Evolutionary conservation across 2,329 filamentous ascomycete species (phyloP), one percentile per base, ranked within the genome.

Genomic region (Blastomyces percursus): DNA sequence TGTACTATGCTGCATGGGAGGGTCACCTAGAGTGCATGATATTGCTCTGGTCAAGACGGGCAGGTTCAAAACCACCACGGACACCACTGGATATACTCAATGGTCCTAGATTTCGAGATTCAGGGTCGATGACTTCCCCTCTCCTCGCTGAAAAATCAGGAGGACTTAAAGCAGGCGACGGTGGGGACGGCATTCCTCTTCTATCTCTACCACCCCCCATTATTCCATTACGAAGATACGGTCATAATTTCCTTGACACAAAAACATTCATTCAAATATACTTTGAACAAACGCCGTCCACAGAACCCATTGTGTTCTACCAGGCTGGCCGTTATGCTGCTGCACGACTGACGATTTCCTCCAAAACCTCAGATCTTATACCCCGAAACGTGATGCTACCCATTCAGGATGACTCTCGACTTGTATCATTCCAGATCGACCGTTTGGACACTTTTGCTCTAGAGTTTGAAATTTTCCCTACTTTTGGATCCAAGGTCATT

Each of bases 1-100:
- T 97, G 86, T 99, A 99, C 75, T 99, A 99, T 75, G 94, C 94
- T 16, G 93, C 91, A 0, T 99, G 94, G 94, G 94, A 99, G 77
- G 94, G 94, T 0, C 90, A 97, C 72, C 78, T 97, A 61, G 88
- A 93, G 70, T 97, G 94, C 77, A 96, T 99, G 89, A 87, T 88
- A 70, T 81, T 96, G 8, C 83, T 99, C 40, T 79, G 79, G 74
- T 74, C 75, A n/a, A 72, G 72, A 59, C 70, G 71, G 2, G 64
- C 42, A 63, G 70, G 38, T 63, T 60, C 62, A 21, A 61, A 51
- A 52, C 50, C 65, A 3, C 48, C 70, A 14, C 71, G 71, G 54
- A 70, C 69, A 56, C 72, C 74, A 4, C 62, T 74, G 24, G 72
- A 73, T 61, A 66, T 73, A 35, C 66, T 77, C 59, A 74, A 74